Conservation (phyloP, 2,329 filamentous ascomycete species). For the Clarireedia sp. region DNA sequence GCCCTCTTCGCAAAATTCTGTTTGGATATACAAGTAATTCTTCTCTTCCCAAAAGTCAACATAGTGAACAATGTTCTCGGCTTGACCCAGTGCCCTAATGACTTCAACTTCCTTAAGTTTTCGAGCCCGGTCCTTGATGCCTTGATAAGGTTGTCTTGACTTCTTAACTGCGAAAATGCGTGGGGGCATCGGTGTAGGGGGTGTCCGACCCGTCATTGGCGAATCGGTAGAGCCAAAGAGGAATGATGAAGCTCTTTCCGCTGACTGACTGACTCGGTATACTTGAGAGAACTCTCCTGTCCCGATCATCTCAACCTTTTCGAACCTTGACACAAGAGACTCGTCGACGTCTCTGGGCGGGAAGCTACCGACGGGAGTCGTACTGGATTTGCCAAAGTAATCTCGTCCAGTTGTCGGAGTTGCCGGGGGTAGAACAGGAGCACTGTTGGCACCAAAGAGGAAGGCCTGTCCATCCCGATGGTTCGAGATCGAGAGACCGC, state of each 20-base stretch:
- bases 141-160: slow-evolving; percentile 70
- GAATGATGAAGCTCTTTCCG: slow-evolving; percentile 32
- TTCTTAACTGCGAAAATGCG: slow-evolving; percentile 91
- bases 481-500: slow-evolving; percentile 73
- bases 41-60: slow-evolving; percentile 83
- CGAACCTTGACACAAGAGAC: slow-evolving; percentile 66
- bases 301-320: slow-evolving; percentile 71
- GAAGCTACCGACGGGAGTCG: slow-evolving; percentile 62
- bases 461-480: slow-evolving; percentile 31
- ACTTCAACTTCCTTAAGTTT: slow-evolving; percentile 80
- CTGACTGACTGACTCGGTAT: slow-evolving; percentile 60
- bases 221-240: slow-evolving; percentile 37
- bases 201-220: slow-evolving; percentile 40
- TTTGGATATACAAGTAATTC: slow-evolving; percentile 88
- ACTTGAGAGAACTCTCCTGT: slow-evolving; percentile 92
- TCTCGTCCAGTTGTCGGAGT: slow-evolving; percentile 65
- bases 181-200: slow-evolving; percentile 45
- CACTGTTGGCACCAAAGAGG: slow-evolving; percentile 29
- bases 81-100: slow-evolving; percentile 66
- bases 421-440: slow-evolving; percentile 55
- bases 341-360: slow-evolving; percentile 69
- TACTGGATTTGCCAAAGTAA: slow-evolving; percentile 50
- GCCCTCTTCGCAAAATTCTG: slow-evolving; percentile 92
- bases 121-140: slow-evolving; percentile 69
- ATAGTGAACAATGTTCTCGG: slow-evolving; percentile 79